Base-by-base conservation (phyloP, 805 yeast species). In the Candida chilensis region DNA sequence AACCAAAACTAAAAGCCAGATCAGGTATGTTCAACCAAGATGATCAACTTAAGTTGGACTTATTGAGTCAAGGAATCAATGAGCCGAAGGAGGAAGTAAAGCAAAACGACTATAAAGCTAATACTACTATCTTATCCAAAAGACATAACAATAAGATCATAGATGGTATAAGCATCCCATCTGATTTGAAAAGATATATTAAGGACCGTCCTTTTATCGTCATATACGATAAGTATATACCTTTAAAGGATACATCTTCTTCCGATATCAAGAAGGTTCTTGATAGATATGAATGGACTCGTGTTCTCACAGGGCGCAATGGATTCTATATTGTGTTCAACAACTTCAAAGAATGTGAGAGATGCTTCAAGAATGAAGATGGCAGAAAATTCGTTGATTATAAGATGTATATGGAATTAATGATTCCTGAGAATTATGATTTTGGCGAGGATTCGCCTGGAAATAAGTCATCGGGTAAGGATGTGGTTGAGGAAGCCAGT, bases 281-380 rank as follows among this genome's bases (percentile, higher is more conserved):
- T 19, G 65, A 65, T 24, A 68, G 64, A 28, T 79, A 79, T 44
- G 71, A 69, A 32, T 80, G 86, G 77, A 69, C 75, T 0, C 60
- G 82, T 32, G 72, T 85, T 3, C 47, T 80, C 29, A 64, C 74
- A 4, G 88, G 81, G 38, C 51, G 50, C 27, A 49, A 66, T 1
- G 95, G 95, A 0, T 78, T 79, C 40, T 85, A 69, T 41, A 60
- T 85, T 22, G 76, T 83, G 1, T 86, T 86, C 52, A 74, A 75
- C 40, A 62, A 68, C 12, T 50, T 66, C 10, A 52, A 52, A 20
- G 83, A 78, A 36, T 79, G 84, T 18, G 68, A 69, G 37, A 50
- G 61, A 19, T 80, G 85, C 39, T 79, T 67, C 42, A 59, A 64
- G 17, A 55, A 61, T 21, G 80, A 74, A 49, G 83, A 81, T 50